Percentiles rank a stretch among this genome's conserved stretches.
Conservation (phyloP, 257 asterid species). For the Solanum lignicaule region DNA sequence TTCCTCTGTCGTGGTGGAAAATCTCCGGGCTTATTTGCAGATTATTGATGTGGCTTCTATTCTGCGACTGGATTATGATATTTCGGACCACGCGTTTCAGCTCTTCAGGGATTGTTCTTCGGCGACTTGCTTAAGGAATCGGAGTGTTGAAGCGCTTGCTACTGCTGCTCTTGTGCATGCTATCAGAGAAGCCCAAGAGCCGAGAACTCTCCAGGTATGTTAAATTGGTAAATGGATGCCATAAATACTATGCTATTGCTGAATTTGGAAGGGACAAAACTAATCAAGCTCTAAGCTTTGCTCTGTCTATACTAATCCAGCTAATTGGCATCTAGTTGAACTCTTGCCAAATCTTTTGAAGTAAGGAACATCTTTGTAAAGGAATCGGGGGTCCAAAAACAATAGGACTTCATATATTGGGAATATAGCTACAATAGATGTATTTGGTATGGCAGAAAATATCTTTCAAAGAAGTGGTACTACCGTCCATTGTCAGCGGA, state of each 20-base stretch:
- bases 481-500: not conserved
- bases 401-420: not conserved
- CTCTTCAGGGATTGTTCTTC: constrained; percentile 94
- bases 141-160: constrained; percentile 96
- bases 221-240: not conserved
- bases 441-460: not conserved
- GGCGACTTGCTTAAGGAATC: constrained; percentile 90
- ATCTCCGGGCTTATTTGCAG: constrained; percentile 89
- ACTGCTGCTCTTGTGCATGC: constrained; percentile 97
- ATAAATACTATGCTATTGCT: not conserved
- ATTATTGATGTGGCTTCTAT: constrained; percentile 94
- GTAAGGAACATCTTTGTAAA: not conserved
- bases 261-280: not conserved
- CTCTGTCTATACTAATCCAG: not conserved
- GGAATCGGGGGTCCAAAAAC: not conserved
- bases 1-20: constrained; percentile 77
- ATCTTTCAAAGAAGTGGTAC: not conserved
- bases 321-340: not conserved
- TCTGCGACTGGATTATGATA: constrained; percentile 68
- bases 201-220: constrained; percentile 87
- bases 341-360: not conserved
- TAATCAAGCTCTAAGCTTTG: not conserved
- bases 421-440: not conserved
- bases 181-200: constrained; percentile 94
- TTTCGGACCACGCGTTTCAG: constrained; percentile 96